A percentile compares a stretch with the other conserved stretches of the same genome.
These are phyloP conservation scores for Geosmithia putterillii DNA, from an alignment of 2,329 filamentous ascomycete species.

Conservation along the genomic window DNA sequence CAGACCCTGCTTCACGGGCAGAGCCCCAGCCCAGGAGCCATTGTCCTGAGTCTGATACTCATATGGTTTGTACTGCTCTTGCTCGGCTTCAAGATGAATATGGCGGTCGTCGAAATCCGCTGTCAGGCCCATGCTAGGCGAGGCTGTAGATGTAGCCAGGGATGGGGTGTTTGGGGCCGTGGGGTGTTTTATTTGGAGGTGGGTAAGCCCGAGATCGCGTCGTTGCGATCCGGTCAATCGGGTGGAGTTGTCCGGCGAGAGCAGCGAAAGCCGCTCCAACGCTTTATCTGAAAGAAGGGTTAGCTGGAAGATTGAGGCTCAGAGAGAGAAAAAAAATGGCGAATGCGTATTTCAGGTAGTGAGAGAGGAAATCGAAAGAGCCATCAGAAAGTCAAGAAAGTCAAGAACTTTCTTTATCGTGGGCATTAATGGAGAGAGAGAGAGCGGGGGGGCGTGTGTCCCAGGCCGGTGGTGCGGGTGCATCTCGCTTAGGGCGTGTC, in stretches of 20 bases:
- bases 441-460: background rate
- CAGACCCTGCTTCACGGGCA: constrained; percentile 96
- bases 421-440: background rate
- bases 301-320: background rate
- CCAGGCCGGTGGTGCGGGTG: background rate
- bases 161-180: background rate
- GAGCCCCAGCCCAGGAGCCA: constrained; percentile 79
- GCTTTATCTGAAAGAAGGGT: background rate
- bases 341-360: background rate
- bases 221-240: background rate
- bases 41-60: constrained; percentile 83
- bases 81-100: constrained; percentile 46
- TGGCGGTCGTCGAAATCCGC: constrained; percentile 59
- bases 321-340: background rate
- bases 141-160: constrained; percentile 16
- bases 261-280: constrained; percentile 12
- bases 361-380: background rate
- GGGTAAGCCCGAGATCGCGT: background rate
- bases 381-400: background rate
- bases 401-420: background rate
- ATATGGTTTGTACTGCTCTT: constrained; percentile 56
- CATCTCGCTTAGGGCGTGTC: background rate
- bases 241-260: constrained; percentile 7
- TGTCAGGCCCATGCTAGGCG: constrained; percentile 58
- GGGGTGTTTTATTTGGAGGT: constrained; percentile 2